Evolutionary conservation across 1,284 basidiomycete species (phyloP).

Genomic region (Puccinia sorghi): DNA sequence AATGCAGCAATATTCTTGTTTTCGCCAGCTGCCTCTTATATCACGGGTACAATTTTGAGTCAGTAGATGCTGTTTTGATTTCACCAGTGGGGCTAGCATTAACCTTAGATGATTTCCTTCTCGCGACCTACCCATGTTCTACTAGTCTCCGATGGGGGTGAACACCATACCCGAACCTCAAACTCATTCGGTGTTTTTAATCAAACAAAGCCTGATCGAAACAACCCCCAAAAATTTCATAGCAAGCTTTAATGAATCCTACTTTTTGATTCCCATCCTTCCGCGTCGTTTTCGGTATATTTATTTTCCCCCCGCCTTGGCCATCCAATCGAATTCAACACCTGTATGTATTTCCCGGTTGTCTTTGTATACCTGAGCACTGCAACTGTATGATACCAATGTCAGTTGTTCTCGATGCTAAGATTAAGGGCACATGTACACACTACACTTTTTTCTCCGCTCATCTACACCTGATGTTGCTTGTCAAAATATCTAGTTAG

Average conservation of each 20-base stretch:
- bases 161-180: slow-evolving; percentile 23
- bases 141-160: slow-evolving; percentile 40
- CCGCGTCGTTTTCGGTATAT: too few relatives aligned
- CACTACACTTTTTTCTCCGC: too few relatives aligned
- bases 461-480: too few relatives aligned
- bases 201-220: neutral
- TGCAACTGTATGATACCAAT: too few relatives aligned
- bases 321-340: too few relatives aligned
- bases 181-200: slow-evolving; percentile 2
- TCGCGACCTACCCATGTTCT: neutral
- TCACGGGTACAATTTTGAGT: slow-evolving; percentile 65
- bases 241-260: neutral
- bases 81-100: neutral
- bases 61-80: slow-evolving; percentile 51
- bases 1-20: slow-evolving; percentile 83
- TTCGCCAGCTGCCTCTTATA: slow-evolving; percentile 77
- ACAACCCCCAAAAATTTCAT: neutral
- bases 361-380: too few relatives aligned
- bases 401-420: too few relatives aligned
- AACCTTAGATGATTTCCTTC: neutral
- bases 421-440: too few relatives aligned
- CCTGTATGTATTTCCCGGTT: too few relatives aligned
- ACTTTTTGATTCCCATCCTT: neutral
- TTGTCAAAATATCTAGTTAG: too few relatives aligned
- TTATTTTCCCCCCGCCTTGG: too few relatives aligned